Percentiles rank a stretch among this genome's conserved stretches.
phyloP scores from a whole-genome alignment of 192 early-diverging fungal genomes.

The Dissophora ornata region DNA sequence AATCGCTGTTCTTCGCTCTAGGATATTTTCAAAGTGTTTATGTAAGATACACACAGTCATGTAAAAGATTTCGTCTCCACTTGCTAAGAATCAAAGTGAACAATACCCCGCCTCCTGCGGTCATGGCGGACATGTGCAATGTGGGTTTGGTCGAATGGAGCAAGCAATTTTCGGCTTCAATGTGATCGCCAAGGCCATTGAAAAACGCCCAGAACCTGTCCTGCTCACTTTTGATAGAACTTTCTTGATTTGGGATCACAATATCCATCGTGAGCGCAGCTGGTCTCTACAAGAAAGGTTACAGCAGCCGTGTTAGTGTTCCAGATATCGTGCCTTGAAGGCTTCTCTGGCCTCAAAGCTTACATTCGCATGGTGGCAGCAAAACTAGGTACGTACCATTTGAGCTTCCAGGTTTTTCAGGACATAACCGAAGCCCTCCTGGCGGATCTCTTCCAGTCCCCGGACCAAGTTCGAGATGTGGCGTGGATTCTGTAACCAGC shows the following conservation, averaged over 20 bases:
- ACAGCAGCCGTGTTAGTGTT: neutral
- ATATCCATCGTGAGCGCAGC: constrained; percentile 25
- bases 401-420: constrained; percentile 42
- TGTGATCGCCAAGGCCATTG: constrained; percentile 27
- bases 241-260: constrained; percentile 20
- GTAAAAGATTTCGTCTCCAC: neutral
- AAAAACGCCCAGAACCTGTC: constrained; percentile 33
- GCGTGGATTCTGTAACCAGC: constrained; percentile 29
- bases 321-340: too few species aligned
- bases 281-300: constrained; percentile 8
- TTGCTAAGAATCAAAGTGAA: neutral
- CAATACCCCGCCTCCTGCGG: constrained; percentile 20
- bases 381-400: too few species aligned
- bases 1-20: constrained; percentile 21
- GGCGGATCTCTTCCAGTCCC: constrained; percentile 27
- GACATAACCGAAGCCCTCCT: constrained; percentile 27
- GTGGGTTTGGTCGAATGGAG: neutral
- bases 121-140: constrained; percentile 14
- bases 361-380: too few species aligned
- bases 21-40: too few species aligned
- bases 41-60: neutral
- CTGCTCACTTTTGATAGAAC: neutral
- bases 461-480: constrained; percentile 18
- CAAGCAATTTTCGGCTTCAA: constrained; percentile 14
- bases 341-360: too few species aligned